Percentiles rank a stretch among this genome's conserved stretches.
Evolutionary conservation across 2,329 filamentous ascomycete genomes (phyloP).

Genomic region (Talaromyces sp.): DNA sequence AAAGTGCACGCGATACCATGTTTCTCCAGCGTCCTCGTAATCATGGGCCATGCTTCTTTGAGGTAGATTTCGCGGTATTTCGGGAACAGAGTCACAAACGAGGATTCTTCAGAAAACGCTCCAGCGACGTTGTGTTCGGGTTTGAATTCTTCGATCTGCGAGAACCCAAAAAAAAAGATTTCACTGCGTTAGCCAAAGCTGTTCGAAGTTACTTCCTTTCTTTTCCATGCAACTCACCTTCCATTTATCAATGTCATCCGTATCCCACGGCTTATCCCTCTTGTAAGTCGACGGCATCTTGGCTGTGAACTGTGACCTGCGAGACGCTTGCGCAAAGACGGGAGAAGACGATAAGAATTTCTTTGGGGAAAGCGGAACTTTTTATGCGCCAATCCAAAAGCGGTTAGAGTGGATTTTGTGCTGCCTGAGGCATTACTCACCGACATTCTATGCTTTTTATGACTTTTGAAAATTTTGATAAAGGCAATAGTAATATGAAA

Average conservation of each 20-base stretch:
- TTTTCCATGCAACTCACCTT: slow-evolving; percentile 49
- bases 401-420: neutral
- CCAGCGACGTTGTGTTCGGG: slow-evolving; percentile 79
- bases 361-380: slow-evolving; percentile 4
- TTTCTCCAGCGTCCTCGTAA: slow-evolving; percentile 83
- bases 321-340: neutral
- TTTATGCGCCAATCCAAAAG: slow-evolving; percentile 1
- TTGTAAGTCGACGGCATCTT: slow-evolving; percentile 85
- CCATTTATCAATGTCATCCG: slow-evolving; percentile 96
- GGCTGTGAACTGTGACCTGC: slow-evolving; percentile 7
- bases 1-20: slow-evolving; percentile 83
- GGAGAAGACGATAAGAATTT: slow-evolving; percentile 4
- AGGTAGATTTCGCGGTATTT: slow-evolving; percentile 96
- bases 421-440: slow-evolving; percentile 2
- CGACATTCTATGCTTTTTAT: neutral
- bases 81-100: slow-evolving; percentile 77
- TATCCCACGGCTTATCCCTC: slow-evolving; percentile 89
- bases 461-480: neutral
- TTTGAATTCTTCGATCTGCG: slow-evolving; percentile 71
- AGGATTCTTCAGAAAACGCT: slow-evolving; percentile 86
- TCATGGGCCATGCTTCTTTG: slow-evolving; percentile 84
- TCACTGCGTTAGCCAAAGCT: neutral
- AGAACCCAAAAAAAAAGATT: neutral
- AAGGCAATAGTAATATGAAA: neutral
- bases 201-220: neutral